A percentile compares a stretch with the other conserved stretches of the same genome.
phyloP scores from a whole-genome alignment of 352 stramenopile species.

The Phytophthora sp. region DNA sequence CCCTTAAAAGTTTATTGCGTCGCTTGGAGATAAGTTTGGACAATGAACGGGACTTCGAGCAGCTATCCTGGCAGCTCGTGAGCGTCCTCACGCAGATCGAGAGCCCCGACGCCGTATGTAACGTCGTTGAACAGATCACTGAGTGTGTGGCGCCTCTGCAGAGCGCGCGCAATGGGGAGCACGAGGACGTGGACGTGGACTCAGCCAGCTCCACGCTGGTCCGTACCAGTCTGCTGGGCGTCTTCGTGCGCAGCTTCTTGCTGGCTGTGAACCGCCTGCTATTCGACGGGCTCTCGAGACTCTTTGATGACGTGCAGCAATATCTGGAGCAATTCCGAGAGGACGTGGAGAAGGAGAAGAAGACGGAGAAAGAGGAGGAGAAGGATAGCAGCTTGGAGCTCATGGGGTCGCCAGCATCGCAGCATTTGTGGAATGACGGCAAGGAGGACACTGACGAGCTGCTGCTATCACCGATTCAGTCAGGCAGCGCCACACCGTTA shows the following conservation, averaged over 20 bases:
- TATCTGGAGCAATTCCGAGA: slow-evolving; percentile 59
- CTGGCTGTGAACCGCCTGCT: slow-evolving; percentile 59
- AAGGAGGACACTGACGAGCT: slow-evolving; percentile 37
- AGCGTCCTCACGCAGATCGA: slow-evolving; percentile 59
- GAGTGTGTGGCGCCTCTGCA: slow-evolving; percentile 62
- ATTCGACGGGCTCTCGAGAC: slow-evolving; percentile 73
- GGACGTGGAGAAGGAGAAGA: slow-evolving; percentile 38
- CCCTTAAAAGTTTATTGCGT: slow-evolving; percentile 48
- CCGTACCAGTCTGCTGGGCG: slow-evolving; percentile 61
- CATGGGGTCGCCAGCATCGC: slow-evolving; percentile 26
- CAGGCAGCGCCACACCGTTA: slow-evolving; percentile 16
- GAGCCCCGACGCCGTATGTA: slow-evolving; percentile 67
- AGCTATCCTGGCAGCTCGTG: slow-evolving; percentile 56
- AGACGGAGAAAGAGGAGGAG: slow-evolving; percentile 3
- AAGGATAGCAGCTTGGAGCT: slow-evolving; percentile 35
- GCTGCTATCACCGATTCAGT: slow-evolving; percentile 42
- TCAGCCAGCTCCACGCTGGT: slow-evolving; percentile 56
- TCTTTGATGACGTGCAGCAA: slow-evolving; percentile 66
- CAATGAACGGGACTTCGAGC: slow-evolving; percentile 45
- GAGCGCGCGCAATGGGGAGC: slow-evolving; percentile 23
- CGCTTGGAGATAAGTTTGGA: slow-evolving; percentile 51
- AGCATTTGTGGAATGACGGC: slow-evolving; percentile 40
- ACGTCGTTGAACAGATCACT: slow-evolving; percentile 68
- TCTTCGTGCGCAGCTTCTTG: slow-evolving; percentile 79
- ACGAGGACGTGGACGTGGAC: slow-evolving; percentile 34